Evolutionary conservation across 2,329 filamentous ascomycete genomes (phyloP), one percentile per base, ranked within the genome.

Genomic region (Diaporthe citriasiana): DNA sequence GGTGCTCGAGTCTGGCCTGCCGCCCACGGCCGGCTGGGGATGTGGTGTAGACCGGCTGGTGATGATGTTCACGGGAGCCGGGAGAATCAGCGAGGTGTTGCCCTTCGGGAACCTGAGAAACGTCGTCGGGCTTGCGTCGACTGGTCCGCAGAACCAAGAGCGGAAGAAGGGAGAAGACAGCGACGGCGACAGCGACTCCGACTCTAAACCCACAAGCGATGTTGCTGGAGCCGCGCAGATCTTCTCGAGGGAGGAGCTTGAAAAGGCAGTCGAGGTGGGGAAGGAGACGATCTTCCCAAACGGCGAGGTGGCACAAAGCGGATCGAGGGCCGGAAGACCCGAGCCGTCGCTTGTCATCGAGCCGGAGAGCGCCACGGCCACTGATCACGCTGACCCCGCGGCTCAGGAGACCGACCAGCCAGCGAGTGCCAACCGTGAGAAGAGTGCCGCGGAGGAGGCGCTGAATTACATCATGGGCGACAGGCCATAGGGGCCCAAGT

Each of bases 21-120:
- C 97, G n/a, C 95, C 97, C 0, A 99, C 97, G 0, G 97, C 96
- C 0, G 97, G 97, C 6, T 99, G 97, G 97, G 97, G 97, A 1
- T 97, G 95, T 79, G 97, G 97, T 1, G 87, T 99, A 55, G 97
- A 99, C 84, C 88, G 97, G 70, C 86, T 99, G 70, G 93, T 95
- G 50, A 99, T 99, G 97, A 84, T 98, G 65, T 94, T 98, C 79
- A 91, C 93, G 0, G 95, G 94, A 0, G 88, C 91, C 47, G 90
- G 90, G 81, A 90, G 93, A 78, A 98, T 99, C 79, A 91, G 90
- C 51, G 95, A 98, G 83, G 95, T 96, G 25, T 84, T 98, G 79
- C 91, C 92, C 45, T 99, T 99, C 85, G 97, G 97, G 1, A 97
- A 90, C 72, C 82, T 99, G 85, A 91, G 92, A 81, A 91, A 93